A percentile compares a stretch with the other conserved stretches of the same genome.
phyloP scores from a whole-genome alignment of 75 land plant genomes.

The Larix kaempferi region DNA sequence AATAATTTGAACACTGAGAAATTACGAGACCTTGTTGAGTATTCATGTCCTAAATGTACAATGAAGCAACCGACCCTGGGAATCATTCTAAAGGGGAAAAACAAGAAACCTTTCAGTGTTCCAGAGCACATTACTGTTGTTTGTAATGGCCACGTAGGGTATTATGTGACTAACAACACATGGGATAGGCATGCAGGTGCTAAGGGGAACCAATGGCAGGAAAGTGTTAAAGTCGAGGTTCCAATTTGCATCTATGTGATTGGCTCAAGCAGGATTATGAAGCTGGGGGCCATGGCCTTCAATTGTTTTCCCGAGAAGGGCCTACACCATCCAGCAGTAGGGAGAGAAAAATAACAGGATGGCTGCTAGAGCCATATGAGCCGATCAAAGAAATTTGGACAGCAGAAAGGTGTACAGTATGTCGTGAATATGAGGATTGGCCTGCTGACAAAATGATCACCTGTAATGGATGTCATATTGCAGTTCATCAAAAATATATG shows the following conservation, averaged over 20 bases:
- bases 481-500: conserved; percentile 98
- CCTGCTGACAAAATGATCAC: conserved; percentile 88
- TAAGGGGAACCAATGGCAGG: background rate
- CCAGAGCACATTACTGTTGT: background rate
- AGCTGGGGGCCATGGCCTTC: conserved; percentile 31
- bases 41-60: no score
- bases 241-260: background rate
- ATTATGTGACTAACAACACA: background rate
- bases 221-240: background rate
- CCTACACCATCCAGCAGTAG: conserved; percentile 21
- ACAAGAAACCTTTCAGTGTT: no score
- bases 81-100: no score
- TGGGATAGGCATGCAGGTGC: background rate
- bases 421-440: conserved; percentile 84
- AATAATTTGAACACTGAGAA: no score
- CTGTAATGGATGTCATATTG: conserved; percentile 94
- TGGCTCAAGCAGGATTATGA: conserved; percentile 16
- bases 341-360: conserved; percentile 50
- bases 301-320: no score
- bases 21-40: no score
- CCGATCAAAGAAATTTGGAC: conserved; percentile 80
- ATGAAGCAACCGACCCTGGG: no score
- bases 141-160: background rate
- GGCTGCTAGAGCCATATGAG: conserved; percentile 48
- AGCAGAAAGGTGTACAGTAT: conserved; percentile 84